Conservation (phyloP, 129 eudicot genomes). For the Saposhnikovia divaricata region DNA sequence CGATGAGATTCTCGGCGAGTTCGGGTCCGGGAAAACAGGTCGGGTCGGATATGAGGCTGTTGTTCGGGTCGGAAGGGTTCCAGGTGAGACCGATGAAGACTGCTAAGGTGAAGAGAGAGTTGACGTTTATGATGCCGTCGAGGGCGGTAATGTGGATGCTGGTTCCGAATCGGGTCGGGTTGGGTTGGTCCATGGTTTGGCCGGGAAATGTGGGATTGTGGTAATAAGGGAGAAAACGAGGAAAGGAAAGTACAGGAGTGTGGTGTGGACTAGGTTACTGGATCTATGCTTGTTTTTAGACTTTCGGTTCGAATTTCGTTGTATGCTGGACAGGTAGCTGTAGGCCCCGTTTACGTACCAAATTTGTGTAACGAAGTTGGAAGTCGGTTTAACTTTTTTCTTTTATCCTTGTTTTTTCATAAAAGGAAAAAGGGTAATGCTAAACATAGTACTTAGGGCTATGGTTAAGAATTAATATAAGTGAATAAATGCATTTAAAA, state of each 20-base stretch:
- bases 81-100: slow-evolving; percentile 92
- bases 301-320: not conserved
- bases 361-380: too few species aligned
- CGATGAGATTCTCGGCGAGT: slow-evolving; percentile 51
- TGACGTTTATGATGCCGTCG: slow-evolving; percentile 71
- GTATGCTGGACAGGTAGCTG: not conserved
- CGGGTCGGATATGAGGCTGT: slow-evolving; percentile 39
- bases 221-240: not conserved
- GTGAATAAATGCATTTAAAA: too few species aligned
- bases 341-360: too few species aligned
- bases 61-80: slow-evolving; percentile 68
- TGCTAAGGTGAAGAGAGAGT: slow-evolving; percentile 82
- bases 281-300: not conserved
- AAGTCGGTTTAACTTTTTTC: too few species aligned
- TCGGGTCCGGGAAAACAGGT: slow-evolving; percentile 32
- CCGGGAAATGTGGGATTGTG: not conserved
- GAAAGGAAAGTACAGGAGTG: not conserved
- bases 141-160: slow-evolving; percentile 75
- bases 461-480: too few species aligned
- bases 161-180: slow-evolving; percentile 30
- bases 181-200: slow-evolving; percentile 8
- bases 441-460: too few species aligned
- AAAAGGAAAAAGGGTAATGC: too few species aligned
- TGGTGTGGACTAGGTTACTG: not conserved
- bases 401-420: too few species aligned